phyloP scores from a whole-genome alignment of 306 rosid genomes.

The Vigna radiata region DNA sequence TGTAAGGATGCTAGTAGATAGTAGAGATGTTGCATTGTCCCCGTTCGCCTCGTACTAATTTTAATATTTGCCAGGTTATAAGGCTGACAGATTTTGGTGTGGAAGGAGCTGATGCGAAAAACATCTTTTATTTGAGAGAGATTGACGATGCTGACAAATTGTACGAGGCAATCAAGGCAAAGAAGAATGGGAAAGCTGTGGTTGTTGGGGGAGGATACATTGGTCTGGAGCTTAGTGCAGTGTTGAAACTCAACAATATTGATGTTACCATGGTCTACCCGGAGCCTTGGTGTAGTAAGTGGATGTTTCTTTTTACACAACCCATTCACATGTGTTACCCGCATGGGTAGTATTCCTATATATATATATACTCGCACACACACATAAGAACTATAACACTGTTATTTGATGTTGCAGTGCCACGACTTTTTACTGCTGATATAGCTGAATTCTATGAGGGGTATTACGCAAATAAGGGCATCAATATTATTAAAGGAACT shows the following conservation, averaged over 20 bases:
- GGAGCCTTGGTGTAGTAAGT: conserved; percentile 99
- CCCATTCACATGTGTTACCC: neutral
- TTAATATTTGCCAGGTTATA: conserved; percentile 64
- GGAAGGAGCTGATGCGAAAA: conserved; percentile 96
- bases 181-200: conserved; percentile 87
- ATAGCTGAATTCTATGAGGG: conserved; percentile 93
- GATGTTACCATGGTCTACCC: conserved; percentile 96
- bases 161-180: conserved; percentile 70
- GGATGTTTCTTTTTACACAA: conserved; percentile 35
- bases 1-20: conserved; percentile 54
- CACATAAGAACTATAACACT: conserved; percentile 12
- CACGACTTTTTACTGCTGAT: conserved; percentile 88
- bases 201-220: conserved; percentile 99
- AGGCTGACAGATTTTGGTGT: conserved; percentile 88
- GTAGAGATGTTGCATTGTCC: conserved; percentile 33
- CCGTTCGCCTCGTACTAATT: conserved; percentile 9
- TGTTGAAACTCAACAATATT: conserved; percentile 70
- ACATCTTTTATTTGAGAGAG: conserved; percentile 92
- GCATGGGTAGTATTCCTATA: neutral
- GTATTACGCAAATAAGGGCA: conserved; percentile 78
- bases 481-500: conserved; percentile 89
- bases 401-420: conserved; percentile 71
- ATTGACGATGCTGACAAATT: conserved; percentile 89
- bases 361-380: no score
- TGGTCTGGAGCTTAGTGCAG: conserved; percentile 95